Conservation (phyloP, 2,329 filamentous ascomycete species). For the Cordyceps cateniannulata region DNA sequence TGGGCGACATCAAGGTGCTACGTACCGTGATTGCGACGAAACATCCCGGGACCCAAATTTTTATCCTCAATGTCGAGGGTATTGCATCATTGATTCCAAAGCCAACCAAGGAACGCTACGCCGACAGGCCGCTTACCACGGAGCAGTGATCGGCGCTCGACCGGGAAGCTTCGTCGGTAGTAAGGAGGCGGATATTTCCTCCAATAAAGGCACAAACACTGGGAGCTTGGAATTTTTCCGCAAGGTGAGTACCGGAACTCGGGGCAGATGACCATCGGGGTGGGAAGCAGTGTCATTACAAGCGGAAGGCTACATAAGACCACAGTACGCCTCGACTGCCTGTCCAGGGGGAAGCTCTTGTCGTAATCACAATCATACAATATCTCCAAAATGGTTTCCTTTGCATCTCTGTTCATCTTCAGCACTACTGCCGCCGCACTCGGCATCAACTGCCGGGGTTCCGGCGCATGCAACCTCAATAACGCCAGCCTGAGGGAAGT, state of each 20-base stretch:
- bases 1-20: not conserved
- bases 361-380: not conserved
- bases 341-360: not conserved
- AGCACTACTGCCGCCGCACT: constrained; percentile 10
- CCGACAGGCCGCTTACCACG: too few relatives aligned
- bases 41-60: not conserved
- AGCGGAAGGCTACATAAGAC: not conserved
- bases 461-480: constrained; percentile 14
- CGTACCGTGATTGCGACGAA: not conserved
- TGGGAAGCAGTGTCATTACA: too few relatives aligned
- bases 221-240: not conserved
- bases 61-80: not conserved
- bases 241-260: not conserved
- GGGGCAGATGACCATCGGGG: not conserved
- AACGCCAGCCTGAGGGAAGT: constrained; percentile 13
- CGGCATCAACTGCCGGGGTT: constrained; percentile 17
- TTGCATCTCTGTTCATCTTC: constrained; percentile 6
- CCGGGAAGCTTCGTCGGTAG: too few relatives aligned
- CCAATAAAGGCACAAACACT: too few relatives aligned
- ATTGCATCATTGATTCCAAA: not conserved
- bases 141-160: too few relatives aligned
- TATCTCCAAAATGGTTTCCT: not conserved
- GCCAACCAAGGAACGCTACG: too few relatives aligned
- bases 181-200: too few relatives aligned
- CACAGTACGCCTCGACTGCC: not conserved